phyloP scores from a whole-genome alignment of 306 rosid species.

The Quercus berberidifolia region DNA sequence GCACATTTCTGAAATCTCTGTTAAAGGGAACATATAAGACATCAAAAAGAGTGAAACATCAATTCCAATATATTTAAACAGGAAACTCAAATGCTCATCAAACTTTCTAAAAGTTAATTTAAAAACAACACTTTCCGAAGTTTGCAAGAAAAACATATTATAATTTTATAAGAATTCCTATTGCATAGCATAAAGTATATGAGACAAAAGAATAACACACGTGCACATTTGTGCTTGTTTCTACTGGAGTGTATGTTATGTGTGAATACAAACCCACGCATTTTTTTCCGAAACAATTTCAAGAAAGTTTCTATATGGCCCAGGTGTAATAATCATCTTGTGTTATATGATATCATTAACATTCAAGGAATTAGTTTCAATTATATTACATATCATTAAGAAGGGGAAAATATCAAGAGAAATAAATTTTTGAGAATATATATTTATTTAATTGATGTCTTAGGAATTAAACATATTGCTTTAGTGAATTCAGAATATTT shows the following conservation, averaged over 20 bases:
- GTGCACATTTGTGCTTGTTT: not conserved
- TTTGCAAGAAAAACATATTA: not conserved
- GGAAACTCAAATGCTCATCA: slow-evolving; percentile 9
- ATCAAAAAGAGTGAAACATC: slow-evolving; percentile 12
- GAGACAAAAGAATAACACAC: not conserved
- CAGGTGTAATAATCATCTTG: no score
- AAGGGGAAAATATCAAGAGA: no score
- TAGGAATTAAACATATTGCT: no score
- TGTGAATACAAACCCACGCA: no score
- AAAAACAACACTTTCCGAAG: not conserved
- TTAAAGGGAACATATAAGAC: slow-evolving; percentile 22
- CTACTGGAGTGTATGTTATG: not conserved
- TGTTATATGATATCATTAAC: no score
- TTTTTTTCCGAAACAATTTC: no score
- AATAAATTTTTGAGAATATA: no score
- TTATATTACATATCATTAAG: no score
- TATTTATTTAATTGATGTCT: no score
- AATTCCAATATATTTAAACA: slow-evolving; percentile 17
- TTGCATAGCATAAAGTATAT: not conserved
- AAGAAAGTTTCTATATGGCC: no score
- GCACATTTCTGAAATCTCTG: slow-evolving; percentile 91
- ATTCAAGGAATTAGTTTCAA: no score
- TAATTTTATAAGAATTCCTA: not conserved
- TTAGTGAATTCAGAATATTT: no score
- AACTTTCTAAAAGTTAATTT: not conserved